Base-by-base conservation (phyloP, 305 asterid species). In the Fraxinus ornus region DNA sequence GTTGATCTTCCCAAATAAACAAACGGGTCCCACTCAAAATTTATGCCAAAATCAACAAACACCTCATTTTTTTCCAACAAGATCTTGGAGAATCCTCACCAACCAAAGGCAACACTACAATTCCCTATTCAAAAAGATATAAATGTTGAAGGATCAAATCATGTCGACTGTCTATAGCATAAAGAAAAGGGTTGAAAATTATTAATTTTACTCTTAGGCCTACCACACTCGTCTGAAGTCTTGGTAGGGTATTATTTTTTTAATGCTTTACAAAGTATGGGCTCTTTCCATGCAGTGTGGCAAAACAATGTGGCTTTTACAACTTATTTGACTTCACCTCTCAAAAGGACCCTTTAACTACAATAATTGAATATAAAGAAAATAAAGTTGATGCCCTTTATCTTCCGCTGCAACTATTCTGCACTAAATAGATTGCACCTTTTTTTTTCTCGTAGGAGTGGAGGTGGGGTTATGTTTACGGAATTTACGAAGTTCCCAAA, bases 331-430 rank as follows among this genome's bases (percentile, higher is more conserved):
- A 90, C 89, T 88, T 90, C 36, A 79, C 82, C 77, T 75, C 60
- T 78, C 84, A 83, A 87, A 66, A 78, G 85, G 84, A 36, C 77
- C 72, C 79, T 81, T 82, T 86, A 72, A 80, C 62, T 37, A 80
- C 75, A 55, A 82, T 24, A 66, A 76, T 73, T n/a, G 88, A 86
- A 78, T 28, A 47, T 82, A 86, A 86, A 84, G 82, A 79, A 86
- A 82, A 73, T 81, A 88, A 89, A 88, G 92, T 77, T 87, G 83
- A n/a, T 37, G 79, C 82, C 39, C 88, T 90, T 86, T 90, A 79
- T 88, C 79, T 49, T 78, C 32, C 76, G 28, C 15, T 44, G 76
- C 78, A 73, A 28, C 15, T 64, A 57, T 84, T 84, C 15, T 80
- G 49, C 79, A 82, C 76, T 86, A 26, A 66, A 75, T 78, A 5